A percentile compares a stretch with the other conserved stretches of the same genome.
These are phyloP conservation scores for Candida maris DNA, from an alignment of 805 yeast genomes.

Conservation along the genomic window DNA sequence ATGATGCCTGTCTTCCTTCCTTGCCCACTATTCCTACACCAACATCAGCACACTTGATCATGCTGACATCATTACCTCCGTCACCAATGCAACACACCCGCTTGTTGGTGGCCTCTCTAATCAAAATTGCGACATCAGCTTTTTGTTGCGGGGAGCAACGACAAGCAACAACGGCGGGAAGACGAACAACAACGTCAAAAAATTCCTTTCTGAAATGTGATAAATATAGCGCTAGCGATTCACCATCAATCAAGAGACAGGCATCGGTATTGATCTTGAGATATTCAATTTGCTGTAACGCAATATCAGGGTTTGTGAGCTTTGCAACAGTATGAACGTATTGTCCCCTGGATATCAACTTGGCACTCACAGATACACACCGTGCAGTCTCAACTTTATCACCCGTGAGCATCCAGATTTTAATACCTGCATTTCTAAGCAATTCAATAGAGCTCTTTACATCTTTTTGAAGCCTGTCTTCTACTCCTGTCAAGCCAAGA, in stretches of 20 bases:
- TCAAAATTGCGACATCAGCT: constrained; percentile 86
- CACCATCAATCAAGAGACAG: constrained; percentile 90
- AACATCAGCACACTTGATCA: constrained; percentile 98
- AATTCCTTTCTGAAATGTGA: constrained; percentile 65
- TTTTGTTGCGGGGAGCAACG: constrained; percentile 98
- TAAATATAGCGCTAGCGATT: constrained; percentile 71
- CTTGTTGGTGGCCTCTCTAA: constrained; percentile 75
- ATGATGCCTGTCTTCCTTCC: constrained; percentile 95
- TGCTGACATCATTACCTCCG: constrained; percentile 98
- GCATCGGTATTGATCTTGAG: constrained; percentile 59
- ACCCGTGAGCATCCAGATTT: constrained; percentile 99
- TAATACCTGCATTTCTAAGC: constrained; percentile 91
- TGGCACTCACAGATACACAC: constrained; percentile 95
- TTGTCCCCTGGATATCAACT: constrained; percentile 90
- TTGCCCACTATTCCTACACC: constrained; percentile 99
- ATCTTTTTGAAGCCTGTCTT: constrained; percentile 87
- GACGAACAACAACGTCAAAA: constrained; percentile 65
- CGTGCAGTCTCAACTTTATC: constrained; percentile 98
- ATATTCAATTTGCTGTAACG: constrained; percentile 72
- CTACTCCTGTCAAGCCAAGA: constrained; percentile 94
- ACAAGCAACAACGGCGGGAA: constrained; percentile 97
- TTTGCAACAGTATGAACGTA: constrained; percentile 83
- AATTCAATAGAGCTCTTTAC: constrained; percentile 91
- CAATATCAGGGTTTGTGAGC: constrained; percentile 57
- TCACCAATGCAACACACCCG: constrained; percentile 98